phyloP scores from a whole-genome alignment of 768 basidiomycete species.

The Sistotremastrum suecicum region DNA sequence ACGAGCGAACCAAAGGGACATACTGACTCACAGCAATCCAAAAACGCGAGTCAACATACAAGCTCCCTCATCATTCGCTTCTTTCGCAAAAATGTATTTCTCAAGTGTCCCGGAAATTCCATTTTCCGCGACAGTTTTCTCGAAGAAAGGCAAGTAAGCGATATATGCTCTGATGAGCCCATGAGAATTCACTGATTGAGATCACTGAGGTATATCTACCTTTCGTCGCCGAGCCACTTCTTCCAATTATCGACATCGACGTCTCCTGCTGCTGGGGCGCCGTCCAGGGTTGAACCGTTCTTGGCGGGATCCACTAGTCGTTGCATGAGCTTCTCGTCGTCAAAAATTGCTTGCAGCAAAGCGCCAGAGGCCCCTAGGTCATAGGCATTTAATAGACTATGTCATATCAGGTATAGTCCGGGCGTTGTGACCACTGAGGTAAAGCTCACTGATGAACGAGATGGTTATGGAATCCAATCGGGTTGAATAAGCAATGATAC shows the following conservation, averaged over 20 bases:
- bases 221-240: conserved; percentile 32
- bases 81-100: conserved; percentile 30
- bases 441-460: conserved; percentile 39
- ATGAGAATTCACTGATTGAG: no score
- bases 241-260: conserved; percentile 32
- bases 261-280: conserved; percentile 7
- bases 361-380: conserved; percentile 36
- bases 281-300: conserved; percentile 18
- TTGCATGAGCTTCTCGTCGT: conserved; percentile 23
- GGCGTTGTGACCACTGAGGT: not conserved
- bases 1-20: not conserved
- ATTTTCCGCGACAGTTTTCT: conserved; percentile 20
- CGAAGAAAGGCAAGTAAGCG: conserved; percentile 21
- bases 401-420: not conserved
- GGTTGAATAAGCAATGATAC: conserved; percentile 37
- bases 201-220: conserved; percentile 17
- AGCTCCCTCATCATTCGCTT: conserved; percentile 17
- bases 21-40: conserved; percentile 21
- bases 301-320: conserved; percentile 26
- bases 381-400: conserved; percentile 33
- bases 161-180: conserved; percentile 12
- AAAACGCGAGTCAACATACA: conserved; percentile 20
- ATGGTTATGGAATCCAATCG: conserved; percentile 41
- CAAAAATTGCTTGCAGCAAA: conserved; percentile 35
- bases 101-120: conserved; percentile 31